Conservation (phyloP, 257 asterid genomes). For the Striga asiatica region DNA sequence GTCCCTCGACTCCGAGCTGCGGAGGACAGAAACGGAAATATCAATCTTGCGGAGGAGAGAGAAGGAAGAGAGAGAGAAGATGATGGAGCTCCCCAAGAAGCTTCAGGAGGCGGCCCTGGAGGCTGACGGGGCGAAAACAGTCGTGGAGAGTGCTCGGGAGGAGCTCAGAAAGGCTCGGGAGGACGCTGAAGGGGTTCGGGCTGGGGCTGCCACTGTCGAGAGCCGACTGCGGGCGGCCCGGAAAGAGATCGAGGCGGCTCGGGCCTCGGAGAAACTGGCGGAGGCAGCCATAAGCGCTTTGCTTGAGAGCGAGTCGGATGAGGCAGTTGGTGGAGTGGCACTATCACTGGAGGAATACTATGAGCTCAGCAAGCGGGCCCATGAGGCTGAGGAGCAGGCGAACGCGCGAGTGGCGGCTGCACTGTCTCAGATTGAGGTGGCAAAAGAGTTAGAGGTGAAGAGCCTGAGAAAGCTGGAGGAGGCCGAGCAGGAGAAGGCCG, state of each 20-base stretch:
- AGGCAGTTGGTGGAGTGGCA: slow-evolving; percentile 29
- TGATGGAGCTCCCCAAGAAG: slow-evolving; percentile 55
- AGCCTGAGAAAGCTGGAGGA: slow-evolving; percentile 59
- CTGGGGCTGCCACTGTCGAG: slow-evolving; percentile 37
- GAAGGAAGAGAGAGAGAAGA: slow-evolving; percentile 49
- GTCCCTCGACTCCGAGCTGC: slow-evolving; percentile 57
- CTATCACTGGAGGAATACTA: slow-evolving; percentile 72
- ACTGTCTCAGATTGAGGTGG: slow-evolving; percentile 47
- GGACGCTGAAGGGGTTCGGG: slow-evolving; percentile 62
- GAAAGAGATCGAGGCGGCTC: slow-evolving; percentile 82
- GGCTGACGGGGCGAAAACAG: slow-evolving; percentile 51
- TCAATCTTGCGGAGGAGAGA: slow-evolving; percentile 41
- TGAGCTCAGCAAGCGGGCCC: slow-evolving; percentile 76
- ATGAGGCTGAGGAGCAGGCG: slow-evolving; percentile 82
- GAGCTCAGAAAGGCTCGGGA: slow-evolving; percentile 47
- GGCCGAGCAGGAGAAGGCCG: slow-evolving; percentile 37
- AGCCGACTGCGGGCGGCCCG: slow-evolving; percentile 46
- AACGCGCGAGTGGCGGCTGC: slow-evolving; percentile 47
- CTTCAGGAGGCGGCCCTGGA: slow-evolving; percentile 57
- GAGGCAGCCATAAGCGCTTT: slow-evolving; percentile 67
- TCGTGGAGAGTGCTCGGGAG: slow-evolving; percentile 31
- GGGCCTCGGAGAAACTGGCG: slow-evolving; percentile 72
- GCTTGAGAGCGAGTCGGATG: slow-evolving; percentile 48
- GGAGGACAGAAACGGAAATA: slow-evolving; percentile 39
- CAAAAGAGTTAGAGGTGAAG: slow-evolving; percentile 55